These are phyloP conservation scores for Rozella allomycis DNA, from an alignment of 371 early-diverging fungal species.

Conservation along the genomic window DNA sequence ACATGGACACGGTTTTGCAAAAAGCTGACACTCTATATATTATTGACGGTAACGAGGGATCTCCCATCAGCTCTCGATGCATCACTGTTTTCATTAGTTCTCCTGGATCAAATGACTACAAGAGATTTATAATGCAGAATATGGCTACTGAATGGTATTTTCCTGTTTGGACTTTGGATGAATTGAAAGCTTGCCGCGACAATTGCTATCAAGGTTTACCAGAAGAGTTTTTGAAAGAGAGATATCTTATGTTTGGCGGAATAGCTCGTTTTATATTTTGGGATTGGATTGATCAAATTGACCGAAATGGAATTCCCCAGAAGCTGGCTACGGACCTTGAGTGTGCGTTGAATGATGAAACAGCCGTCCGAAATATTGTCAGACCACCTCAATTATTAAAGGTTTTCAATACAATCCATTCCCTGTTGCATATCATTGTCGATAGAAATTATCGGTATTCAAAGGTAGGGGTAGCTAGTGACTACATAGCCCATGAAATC, in stretches of 20 bases:
- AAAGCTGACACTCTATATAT: conserved; percentile 10
- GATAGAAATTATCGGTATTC: too few species aligned
- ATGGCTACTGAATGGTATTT: conserved; percentile 8
- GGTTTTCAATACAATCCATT: too few species aligned
- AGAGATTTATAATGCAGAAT: conserved; percentile 6
- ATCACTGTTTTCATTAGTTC: conserved; percentile 8
- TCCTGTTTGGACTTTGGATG: conserved; percentile 11
- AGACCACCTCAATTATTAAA: too few species aligned
- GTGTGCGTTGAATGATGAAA: conserved; percentile 6
- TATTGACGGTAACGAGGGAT: conserved; percentile 8
- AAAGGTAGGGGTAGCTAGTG: too few species aligned
- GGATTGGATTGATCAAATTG: conserved; percentile 1
- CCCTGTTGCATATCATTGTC: too few species aligned
- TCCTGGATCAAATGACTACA: conserved; percentile 8
- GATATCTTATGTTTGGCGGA: too few species aligned
- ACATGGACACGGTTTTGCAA: conserved; percentile 6
- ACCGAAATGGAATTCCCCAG: too few species aligned
- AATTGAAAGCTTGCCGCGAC: conserved; percentile 5
- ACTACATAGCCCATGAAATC: too few species aligned
- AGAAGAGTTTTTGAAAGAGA: conserved; percentile 1
- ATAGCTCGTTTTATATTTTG: conserved; percentile 5
- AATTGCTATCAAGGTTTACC: conserved; percentile 5
- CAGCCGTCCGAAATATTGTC: too few species aligned
- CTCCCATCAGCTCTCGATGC: conserved; percentile 5
- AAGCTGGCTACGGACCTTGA: too few species aligned